Evolutionary conservation across 495 filamentous ascomycete species (phyloP), one percentile per base, ranked within the genome.

Genomic region (Mytilinidion resinicola): DNA sequence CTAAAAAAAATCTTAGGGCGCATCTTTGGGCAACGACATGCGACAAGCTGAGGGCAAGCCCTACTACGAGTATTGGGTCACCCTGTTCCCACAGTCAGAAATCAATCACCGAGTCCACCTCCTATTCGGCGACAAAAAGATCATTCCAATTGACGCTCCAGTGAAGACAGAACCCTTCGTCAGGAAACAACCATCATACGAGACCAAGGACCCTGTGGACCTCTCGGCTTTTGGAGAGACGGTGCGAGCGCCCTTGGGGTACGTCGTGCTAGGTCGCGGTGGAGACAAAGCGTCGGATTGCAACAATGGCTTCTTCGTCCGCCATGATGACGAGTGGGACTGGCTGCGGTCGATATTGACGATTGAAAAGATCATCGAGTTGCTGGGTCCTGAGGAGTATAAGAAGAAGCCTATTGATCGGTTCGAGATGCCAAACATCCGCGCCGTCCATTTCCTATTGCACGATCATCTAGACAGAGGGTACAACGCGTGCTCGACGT

Each of bases 261-360:
- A 41, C 34, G 54, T 68, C n/a, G 70, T 70, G 3, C 57, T 62
- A 33, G 69, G 60, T 14, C 59, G 69, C 7, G 59, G 57, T 2
- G 69, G 69, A 9, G 69, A 72, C 56, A 72, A 72, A 50, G 58
- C 55, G 19, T 60, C 56, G 5, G 63, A 72, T 49, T 58, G 56
- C 47, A 72, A 72, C 44, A 58, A 70, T 33, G 69, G 69, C 10
- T 59, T 72, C 35, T 72, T 67, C 38, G 64, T 70, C 10, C 54
- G 54, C 3, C 42, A 39, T 12, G 60, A 67, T 21, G 64, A 67
- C n/a, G 64, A 67, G 42, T 67, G 39, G 19, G 56, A 63, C 9
- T 67, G 64, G 64, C 38, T 67, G 36, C 43, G 61, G 8, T 21
- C 19, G 6, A 15, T 63, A 1, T 39, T 67, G 1, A 63, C 56